A percentile compares a stretch with the other conserved stretches of the same genome.
phyloP scores from a whole-genome alignment of 345 rosid species.

The Eucalyptus curtisii region DNA sequence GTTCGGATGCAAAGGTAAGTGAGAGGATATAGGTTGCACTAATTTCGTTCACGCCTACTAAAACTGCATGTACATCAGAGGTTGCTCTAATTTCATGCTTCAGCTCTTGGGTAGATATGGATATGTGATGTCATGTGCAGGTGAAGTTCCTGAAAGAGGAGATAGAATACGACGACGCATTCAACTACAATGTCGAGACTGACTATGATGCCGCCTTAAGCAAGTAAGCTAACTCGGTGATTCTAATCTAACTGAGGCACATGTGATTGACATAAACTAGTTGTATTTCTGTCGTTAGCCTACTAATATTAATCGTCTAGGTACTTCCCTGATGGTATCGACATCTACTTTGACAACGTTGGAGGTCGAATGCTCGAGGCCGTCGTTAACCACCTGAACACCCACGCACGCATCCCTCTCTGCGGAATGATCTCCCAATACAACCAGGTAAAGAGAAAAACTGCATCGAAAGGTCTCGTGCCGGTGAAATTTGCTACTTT shows the following conservation, averaged over 20 bases:
- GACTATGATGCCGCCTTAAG: neutral
- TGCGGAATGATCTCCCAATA: constrained; percentile 47
- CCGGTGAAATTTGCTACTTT: neutral
- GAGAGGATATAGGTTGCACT: neutral
- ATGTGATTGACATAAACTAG: neutral
- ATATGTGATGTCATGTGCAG: neutral
- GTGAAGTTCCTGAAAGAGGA: neutral
- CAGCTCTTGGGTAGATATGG: neutral
- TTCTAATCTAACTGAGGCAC: neutral
- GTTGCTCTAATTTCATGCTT: neutral
- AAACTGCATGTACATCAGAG: neutral
- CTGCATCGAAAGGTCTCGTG: neutral
- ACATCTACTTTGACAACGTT: constrained; percentile 36
- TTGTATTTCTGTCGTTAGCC: neutral
- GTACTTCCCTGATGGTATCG: constrained; percentile 36
- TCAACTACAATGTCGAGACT: neutral
- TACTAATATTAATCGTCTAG: neutral
- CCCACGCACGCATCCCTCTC: constrained; percentile 11
- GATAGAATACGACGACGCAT: neutral
- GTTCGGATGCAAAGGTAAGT: constrained; percentile 25
- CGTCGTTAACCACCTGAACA: constrained; percentile 34
- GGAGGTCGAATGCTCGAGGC: constrained; percentile 48
- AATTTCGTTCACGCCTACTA: neutral
- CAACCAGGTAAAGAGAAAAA: constrained; percentile 11
- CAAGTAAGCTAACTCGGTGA: neutral